Base-by-base conservation (phyloP, 2,329 filamentous ascomycete genomes). In the Sclerotinia glacialis region DNA sequence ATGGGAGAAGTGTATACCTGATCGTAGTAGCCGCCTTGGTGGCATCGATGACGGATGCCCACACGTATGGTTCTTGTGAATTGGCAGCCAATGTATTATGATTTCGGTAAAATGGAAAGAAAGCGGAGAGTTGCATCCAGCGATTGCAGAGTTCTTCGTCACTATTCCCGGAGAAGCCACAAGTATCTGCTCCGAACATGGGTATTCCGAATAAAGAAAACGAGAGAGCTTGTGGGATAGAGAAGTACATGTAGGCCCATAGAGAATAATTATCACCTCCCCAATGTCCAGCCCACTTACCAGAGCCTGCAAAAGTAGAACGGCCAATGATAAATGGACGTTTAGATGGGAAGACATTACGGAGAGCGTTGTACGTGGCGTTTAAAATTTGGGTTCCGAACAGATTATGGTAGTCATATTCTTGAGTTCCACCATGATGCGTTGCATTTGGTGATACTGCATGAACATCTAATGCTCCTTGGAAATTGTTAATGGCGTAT, bases 351-450 rank as follows among this genome's bases (percentile, higher is more conserved):
- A 68, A 73, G 3, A 74, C 58, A 16, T 66, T 61, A 6, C 74
- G 70, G 3, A 74, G 70, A 1, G 70, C 72, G 21, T 75, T 69
- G 34, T 92, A 92, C 0, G 92, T 95, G 12, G 90, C 89, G 68
- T 90, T 89, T 66, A 92, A 81, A 70, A 93, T 90, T 75, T 89
- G 86, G 72, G 90, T 83, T 0, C 91, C 91, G 73, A 83, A 94
- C 1, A 95, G 78, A 74, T 91, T 95, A 81, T 96, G 92, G 34
- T 91, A 86, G 74, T 96, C 91, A 74, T 96, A 96, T 75, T 96
- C 89, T 50, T 85, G 76, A 1, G 86, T 81, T 5, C 90, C 91
- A 71, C 91, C 89, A 55, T 85, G 80, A 73, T 95, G 90, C 2
- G 89, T 92, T 0, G 91, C 89, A 72, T 95, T 92, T 0, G 91